These are phyloP conservation scores for Cordyceps militaris DNA, from an alignment of 2,329 filamentous ascomycete species.

Conservation along the genomic window DNA sequence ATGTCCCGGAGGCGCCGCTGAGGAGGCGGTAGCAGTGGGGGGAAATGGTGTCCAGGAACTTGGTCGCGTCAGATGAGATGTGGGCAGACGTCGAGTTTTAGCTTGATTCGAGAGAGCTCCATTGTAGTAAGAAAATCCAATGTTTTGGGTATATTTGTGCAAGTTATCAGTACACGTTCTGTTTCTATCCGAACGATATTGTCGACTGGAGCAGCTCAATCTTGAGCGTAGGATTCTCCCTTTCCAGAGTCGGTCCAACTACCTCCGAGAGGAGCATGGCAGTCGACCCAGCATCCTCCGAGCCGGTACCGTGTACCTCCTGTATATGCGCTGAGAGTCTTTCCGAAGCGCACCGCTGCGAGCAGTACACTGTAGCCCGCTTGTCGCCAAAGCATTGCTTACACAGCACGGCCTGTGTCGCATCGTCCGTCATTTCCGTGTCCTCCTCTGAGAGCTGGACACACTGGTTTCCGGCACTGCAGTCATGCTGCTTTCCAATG, in stretches of 20 bases:
- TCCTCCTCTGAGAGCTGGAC: slow-evolving; percentile 33
- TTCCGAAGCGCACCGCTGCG: slow-evolving; percentile 32
- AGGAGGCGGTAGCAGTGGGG: slow-evolving; percentile 23
- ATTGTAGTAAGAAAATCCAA: neutral
- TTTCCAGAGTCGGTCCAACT: slow-evolving; percentile 23
- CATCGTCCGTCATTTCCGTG: slow-evolving; percentile 31
- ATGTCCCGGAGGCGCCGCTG: slow-evolving; percentile 19
- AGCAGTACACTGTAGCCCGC: slow-evolving; percentile 35
- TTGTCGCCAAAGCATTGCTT: slow-evolving; percentile 34
- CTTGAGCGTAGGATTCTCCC: slow-evolving; percentile 27
- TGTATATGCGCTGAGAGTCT: slow-evolving; percentile 36
- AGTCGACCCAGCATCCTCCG: neutral
- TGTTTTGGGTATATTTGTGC: neutral
- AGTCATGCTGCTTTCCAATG: slow-evolving; percentile 32
- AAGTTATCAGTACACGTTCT: neutral
- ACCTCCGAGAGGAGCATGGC: slow-evolving; percentile 13
- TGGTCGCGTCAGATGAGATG: slow-evolving; percentile 25
- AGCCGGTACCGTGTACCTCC: slow-evolving; percentile 22
- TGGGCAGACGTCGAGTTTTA: slow-evolving; percentile 19
- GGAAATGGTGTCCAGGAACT: slow-evolving; percentile 14
- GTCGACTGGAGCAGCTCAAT: slow-evolving; percentile 17
- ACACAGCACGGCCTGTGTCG: slow-evolving; percentile 30
- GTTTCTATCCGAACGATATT: no score
- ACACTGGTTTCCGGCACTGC: slow-evolving; percentile 34
- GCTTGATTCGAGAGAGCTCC: no score